These are phyloP conservation scores for Craterostigma plantagineum DNA, from an alignment of 257 asterid genomes.

Conservation along the genomic window DNA sequence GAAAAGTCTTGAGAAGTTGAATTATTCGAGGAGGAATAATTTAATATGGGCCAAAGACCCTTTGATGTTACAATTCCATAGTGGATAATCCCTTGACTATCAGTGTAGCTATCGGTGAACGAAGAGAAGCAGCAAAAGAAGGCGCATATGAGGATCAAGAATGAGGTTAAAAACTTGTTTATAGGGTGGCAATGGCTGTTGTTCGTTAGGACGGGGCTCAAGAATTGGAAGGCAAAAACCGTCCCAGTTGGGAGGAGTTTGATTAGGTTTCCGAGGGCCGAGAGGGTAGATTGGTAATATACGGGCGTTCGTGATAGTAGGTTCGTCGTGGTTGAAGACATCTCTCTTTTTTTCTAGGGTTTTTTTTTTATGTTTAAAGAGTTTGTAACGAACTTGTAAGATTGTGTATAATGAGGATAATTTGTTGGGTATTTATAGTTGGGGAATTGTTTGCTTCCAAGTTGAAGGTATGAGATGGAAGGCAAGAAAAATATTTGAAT, in stretches of 20 bases:
- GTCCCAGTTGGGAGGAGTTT: conserved; percentile 63
- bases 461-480: too few species aligned
- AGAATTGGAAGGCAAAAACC: conserved; percentile 48
- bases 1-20: conserved; percentile 17
- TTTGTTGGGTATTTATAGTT: too few species aligned
- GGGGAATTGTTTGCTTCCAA: too few species aligned
- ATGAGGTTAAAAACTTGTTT: conserved; percentile 37
- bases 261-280: conserved; percentile 46
- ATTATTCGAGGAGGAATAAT: not conserved
- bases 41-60: conserved; percentile 66
- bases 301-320: too few species aligned
- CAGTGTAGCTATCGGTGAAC: conserved; percentile 64
- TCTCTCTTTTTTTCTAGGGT: too few species aligned
- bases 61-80: conserved; percentile 51
- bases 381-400: too few species aligned
- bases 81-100: conserved; percentile 26
- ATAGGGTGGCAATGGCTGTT: conserved; percentile 38
- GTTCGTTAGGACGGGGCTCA: conserved; percentile 69
- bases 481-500: too few species aligned
- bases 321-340: too few species aligned
- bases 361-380: too few species aligned
- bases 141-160: conserved; percentile 25
- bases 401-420: too few species aligned
- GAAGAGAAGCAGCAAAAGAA: conserved; percentile 51
- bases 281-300: conserved; percentile 16